Conservation (phyloP, 768 basidiomycete species). For the Tubosaeta sp. region DNA sequence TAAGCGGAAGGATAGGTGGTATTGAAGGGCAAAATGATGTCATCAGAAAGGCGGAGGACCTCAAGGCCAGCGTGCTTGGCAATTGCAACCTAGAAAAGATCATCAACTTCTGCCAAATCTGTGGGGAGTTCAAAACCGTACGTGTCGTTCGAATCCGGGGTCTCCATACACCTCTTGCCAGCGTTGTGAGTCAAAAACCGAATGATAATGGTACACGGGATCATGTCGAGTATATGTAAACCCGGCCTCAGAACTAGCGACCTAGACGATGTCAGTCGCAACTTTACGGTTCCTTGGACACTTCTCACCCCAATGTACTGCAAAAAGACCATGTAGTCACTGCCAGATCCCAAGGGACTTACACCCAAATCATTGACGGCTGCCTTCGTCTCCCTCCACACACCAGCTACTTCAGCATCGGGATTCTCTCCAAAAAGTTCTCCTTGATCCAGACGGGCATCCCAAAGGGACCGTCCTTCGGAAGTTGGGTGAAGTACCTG, state of each 20-base stretch:
- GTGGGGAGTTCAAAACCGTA: constrained; percentile 29
- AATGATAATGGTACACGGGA: constrained; percentile 72
- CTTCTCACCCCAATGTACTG: constrained; percentile 64
- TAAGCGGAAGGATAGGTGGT: constrained; percentile 54
- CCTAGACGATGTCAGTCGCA: constrained; percentile 17
- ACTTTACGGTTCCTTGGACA: neutral
- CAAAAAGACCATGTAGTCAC: constrained; percentile 90
- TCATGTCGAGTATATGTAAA: constrained; percentile 40
- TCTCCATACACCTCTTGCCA: constrained; percentile 80
- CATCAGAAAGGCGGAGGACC: constrained; percentile 57
- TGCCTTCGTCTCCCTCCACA: constrained; percentile 23
- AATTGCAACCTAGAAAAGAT: constrained; percentile 49
- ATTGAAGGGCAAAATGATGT: constrained; percentile 66
- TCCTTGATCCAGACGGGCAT: constrained; percentile 57
- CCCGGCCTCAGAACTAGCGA: constrained; percentile 33
- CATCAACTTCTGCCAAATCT: constrained; percentile 1
- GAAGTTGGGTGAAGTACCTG: constrained; percentile 72
- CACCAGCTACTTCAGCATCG: constrained; percentile 25
- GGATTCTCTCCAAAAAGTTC: constrained; percentile 35
- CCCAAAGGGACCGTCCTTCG: constrained; percentile 68
- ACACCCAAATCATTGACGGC: constrained; percentile 40
- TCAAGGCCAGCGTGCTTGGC: constrained; percentile 65
- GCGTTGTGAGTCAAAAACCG: constrained; percentile 64
- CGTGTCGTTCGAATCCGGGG: constrained; percentile 73
- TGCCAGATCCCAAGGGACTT: constrained; percentile 70